These are phyloP conservation scores for Lipomyces oligophaga DNA, from an alignment of 805 yeast species.

Conservation along the genomic window DNA sequence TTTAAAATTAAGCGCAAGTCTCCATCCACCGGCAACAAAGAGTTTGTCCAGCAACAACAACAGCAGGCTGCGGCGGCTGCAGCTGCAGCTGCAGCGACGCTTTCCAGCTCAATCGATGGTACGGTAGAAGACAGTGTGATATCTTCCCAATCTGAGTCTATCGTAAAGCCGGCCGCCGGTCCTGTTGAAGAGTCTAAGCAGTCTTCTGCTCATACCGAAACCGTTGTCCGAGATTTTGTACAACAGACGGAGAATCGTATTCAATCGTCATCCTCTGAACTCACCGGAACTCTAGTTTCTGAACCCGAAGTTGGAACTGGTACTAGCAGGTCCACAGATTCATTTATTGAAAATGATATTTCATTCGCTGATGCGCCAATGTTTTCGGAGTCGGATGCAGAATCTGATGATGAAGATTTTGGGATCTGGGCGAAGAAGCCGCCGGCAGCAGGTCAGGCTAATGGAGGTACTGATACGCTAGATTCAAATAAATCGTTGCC, in stretches of 20 bases:
- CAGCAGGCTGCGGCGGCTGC: neutral
- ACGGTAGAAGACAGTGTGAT: constrained; percentile 2
- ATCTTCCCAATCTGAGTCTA: neutral
- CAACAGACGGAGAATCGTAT: neutral
- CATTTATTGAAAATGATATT: constrained; percentile 66
- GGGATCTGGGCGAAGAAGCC: constrained; percentile 58
- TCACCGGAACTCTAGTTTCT: too few species aligned
- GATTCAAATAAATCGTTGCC: constrained; percentile 11
- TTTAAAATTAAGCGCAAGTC: constrained; percentile 22
- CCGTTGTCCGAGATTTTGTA: too few species aligned
- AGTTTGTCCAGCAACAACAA: neutral
- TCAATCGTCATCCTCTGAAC: too few species aligned
- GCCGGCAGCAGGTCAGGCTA: constrained; percentile 10
- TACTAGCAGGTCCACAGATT: constrained; percentile 38
- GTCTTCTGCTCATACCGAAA: too few species aligned
- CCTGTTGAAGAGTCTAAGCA: too few species aligned
- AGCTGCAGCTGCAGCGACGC: too few species aligned
- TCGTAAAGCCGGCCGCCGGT: too few species aligned
- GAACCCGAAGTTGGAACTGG: neutral
- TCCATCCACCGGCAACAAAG: neutral
- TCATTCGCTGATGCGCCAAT: constrained; percentile 73
- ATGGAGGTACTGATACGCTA: neutral
- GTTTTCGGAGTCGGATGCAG: constrained; percentile 33
- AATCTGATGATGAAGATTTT: constrained; percentile 41
- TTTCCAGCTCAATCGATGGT: too few species aligned